Conservation (phyloP, 345 rosid species). For the Citrus cavaleriei region DNA sequence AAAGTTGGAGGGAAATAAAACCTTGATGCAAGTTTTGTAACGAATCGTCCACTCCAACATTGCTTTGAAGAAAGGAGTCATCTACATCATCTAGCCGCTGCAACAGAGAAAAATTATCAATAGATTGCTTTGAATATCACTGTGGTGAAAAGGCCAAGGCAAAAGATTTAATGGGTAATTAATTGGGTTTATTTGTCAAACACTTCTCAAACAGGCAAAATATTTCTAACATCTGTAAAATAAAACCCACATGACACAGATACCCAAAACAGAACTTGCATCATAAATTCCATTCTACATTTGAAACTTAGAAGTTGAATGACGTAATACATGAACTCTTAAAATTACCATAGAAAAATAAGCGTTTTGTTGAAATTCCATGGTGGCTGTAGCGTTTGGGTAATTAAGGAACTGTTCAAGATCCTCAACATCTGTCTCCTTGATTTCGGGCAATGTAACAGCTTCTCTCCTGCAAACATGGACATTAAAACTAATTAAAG, state of each 20-base stretch:
- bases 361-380: slow-evolving; percentile 54
- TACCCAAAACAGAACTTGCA: background rate
- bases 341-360: slow-evolving; percentile 65
- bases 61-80: slow-evolving; percentile 32
- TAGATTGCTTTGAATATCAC: background rate
- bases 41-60: slow-evolving; percentile 37
- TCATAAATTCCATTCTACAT: background rate
- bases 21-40: slow-evolving; percentile 68
- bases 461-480: slow-evolving; percentile 65
- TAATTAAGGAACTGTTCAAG: slow-evolving; percentile 44
- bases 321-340: background rate
- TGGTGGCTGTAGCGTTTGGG: slow-evolving; percentile 30
- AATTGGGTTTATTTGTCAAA: background rate
- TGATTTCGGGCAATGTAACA: slow-evolving; percentile 62
- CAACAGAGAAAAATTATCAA: background rate
- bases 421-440: slow-evolving; percentile 50
- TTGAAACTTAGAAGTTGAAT: background rate
- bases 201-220: background rate
- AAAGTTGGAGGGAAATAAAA: slow-evolving; percentile 15
- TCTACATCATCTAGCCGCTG: slow-evolving; percentile 72
- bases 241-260: background rate
- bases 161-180: background rate
- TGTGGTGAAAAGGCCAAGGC: background rate
- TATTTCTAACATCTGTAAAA: background rate
- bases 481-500: background rate